These are phyloP conservation scores for Capsicum rhomboideum DNA, from an alignment of 257 asterid genomes.

Conservation along the genomic window DNA sequence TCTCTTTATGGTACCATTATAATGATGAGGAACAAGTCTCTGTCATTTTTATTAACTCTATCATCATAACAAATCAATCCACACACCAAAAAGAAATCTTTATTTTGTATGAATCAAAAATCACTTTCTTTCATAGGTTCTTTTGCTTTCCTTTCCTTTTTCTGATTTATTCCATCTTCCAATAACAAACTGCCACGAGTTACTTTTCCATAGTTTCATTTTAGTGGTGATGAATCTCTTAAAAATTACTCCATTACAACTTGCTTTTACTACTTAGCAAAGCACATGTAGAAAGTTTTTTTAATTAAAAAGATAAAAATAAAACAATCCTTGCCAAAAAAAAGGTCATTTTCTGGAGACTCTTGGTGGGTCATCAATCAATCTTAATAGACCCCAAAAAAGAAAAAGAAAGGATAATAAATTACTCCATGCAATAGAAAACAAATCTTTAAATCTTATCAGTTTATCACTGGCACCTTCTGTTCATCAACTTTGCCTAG, in stretches of 20 bases:
- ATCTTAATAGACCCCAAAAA: conserved; percentile 28
- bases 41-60: not conserved
- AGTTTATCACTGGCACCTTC: not conserved
- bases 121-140: not conserved
- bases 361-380: conserved; percentile 11
- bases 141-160: not conserved
- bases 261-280: not conserved
- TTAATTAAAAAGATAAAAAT: not conserved
- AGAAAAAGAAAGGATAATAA: conserved; percentile 4
- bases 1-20: not conserved
- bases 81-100: not conserved
- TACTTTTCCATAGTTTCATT: not conserved
- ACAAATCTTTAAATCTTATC: conserved; percentile 11
- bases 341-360: conserved; percentile 5
- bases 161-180: not conserved
- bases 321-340: not conserved
- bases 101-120: not conserved
- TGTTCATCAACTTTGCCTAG: not conserved
- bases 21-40: not conserved
- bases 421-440: not conserved
- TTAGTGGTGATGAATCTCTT: not conserved
- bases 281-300: not conserved
- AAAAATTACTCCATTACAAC: not conserved
- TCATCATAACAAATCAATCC: not conserved
- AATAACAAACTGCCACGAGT: not conserved